Percentiles rank a stretch among this genome's conserved stretches.
These are phyloP conservation scores for Nepenthes gracilis DNA, from an alignment of 148 eudicot genomes.

Conservation along the genomic window DNA sequence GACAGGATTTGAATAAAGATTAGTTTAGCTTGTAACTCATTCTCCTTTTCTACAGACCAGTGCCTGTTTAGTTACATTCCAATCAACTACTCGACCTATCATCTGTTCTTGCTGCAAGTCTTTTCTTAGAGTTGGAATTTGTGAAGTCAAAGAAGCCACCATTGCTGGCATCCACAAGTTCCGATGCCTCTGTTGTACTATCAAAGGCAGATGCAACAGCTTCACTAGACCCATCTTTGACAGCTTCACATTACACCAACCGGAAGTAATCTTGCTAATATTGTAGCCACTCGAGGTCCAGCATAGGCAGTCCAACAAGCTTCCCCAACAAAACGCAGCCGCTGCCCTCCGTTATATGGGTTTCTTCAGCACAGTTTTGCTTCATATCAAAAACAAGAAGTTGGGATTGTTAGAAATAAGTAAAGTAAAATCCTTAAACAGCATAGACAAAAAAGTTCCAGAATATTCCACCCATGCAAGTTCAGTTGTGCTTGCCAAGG, in stretches of 20 bases:
- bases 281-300: slow-evolving; percentile 95
- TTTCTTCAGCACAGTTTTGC: slow-evolving; percentile 45
- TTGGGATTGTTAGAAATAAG: background rate
- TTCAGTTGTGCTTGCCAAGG: slow-evolving; percentile 95
- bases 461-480: slow-evolving; percentile 97
- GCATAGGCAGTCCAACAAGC: slow-evolving; percentile 97
- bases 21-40: slow-evolving; percentile 71
- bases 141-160: slow-evolving; percentile 95
- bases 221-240: slow-evolving; percentile 73
- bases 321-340: slow-evolving; percentile 87
- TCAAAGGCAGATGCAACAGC: slow-evolving; percentile 81
- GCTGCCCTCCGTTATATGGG: slow-evolving; percentile 96
- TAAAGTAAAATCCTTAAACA: slow-evolving; percentile 33
- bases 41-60: slow-evolving; percentile 69
- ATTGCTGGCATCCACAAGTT: slow-evolving; percentile 99
- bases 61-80: slow-evolving; percentile 50
- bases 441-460: slow-evolving; percentile 85
- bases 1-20: too few relatives aligned
- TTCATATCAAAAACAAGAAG: background rate
- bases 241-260: too few relatives aligned
- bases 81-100: slow-evolving; percentile 90
- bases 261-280: slow-evolving; percentile 52
- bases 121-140: slow-evolving; percentile 87
- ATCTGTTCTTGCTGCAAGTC: slow-evolving; percentile 86
- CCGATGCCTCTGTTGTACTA: slow-evolving; percentile 96